Base-by-base conservation (phyloP, 139 green algal genomes). In the Parachlorella kessleri region DNA sequence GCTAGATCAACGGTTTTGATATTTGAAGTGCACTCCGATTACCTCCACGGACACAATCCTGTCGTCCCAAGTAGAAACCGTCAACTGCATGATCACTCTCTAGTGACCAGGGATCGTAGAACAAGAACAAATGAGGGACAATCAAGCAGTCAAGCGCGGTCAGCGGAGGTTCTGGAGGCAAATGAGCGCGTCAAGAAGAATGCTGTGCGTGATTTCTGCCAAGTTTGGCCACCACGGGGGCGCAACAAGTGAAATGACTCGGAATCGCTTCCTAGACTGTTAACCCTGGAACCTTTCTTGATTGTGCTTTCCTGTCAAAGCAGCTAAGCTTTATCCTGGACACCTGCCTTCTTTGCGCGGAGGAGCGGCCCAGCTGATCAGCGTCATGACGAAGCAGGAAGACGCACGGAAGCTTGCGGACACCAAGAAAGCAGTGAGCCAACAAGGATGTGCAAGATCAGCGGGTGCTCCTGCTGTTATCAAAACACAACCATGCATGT, bases 31-130 rank as follows among this genome's bases (percentile, higher is more conserved):
- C 71, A 65, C 4, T 38, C 2, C 24, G 23, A 76, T 33, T 55
- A 91, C 87, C 69, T 91, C 86, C 23, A 93, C 74, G 6, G 82
- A 79, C 33, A 93, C 85, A 2, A 93, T 64, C 18, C 81, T 53
- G 37, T 92, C 89, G 33, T 89, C 86, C 54, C 81, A 79, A 0
- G 77, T 74, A 24, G 80, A 78, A 10, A 91, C 69, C 5, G 89
- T 91, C 1, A 93, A 36, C 72, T 90, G 84, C 88, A 93, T 93
- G 42, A 75, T 70, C n/a, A 77, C 76, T 54, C 24, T 78, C 65
- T 28, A 7, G 68, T 81, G n/a, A 81, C 73, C 37, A 64, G 7
- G 67, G 63, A 3, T 3, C 39, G 6, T 37, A 66, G 54, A 37
- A 33, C 28, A 69, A 63, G n/a, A n/a, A 59, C 63, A 72, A 3